These are phyloP conservation scores for Hypoxylon rubiginosum DNA, from an alignment of 2,329 filamentous ascomycete genomes.

Conservation along the genomic window DNA sequence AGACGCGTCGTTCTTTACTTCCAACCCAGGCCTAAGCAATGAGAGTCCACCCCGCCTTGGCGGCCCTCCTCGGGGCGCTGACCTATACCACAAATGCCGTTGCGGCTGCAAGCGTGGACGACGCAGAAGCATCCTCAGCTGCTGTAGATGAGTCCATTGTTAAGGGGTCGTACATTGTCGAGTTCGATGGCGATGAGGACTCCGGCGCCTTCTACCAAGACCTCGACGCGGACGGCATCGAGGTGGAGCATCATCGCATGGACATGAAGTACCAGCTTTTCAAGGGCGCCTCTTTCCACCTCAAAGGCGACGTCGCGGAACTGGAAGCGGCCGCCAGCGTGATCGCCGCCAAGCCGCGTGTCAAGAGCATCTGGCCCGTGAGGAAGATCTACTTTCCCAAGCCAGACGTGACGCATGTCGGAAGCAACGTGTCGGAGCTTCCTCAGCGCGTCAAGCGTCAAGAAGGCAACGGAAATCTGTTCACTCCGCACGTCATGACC, in stretches of 20 bases:
- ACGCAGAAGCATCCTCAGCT: neutral
- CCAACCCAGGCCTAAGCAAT: neutral
- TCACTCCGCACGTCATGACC: constrained; percentile 50
- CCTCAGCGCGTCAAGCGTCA: constrained; percentile 22
- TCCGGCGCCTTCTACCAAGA: constrained; percentile 36
- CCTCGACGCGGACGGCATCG: constrained; percentile 31
- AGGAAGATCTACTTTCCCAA: constrained; percentile 41
- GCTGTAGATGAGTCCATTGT: constrained; percentile 13
- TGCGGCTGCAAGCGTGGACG: neutral
- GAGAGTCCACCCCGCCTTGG: constrained; percentile 8
- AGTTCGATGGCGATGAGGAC: constrained; percentile 41
- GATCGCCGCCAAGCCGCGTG: constrained; percentile 44
- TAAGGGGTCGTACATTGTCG: constrained; percentile 42
- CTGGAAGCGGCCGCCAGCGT: constrained; percentile 29
- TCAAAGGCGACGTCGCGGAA: constrained; percentile 17
- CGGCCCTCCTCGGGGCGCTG: constrained; percentile 20
- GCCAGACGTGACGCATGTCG: constrained; percentile 29
- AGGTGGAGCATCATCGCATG: constrained; percentile 37
- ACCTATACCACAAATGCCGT: constrained; percentile 9
- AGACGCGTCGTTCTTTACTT: neutral
- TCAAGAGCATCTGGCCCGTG: constrained; percentile 52
- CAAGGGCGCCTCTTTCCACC: constrained; percentile 42
- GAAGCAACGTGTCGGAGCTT: constrained; percentile 32
- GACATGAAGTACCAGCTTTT: constrained; percentile 42
- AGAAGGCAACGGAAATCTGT: constrained; percentile 25